Percentiles rank a stretch among this genome's conserved stretches.
Evolutionary conservation across 2,329 filamentous ascomycete species (phyloP).

Genomic region (Ilyonectria destructans): DNA sequence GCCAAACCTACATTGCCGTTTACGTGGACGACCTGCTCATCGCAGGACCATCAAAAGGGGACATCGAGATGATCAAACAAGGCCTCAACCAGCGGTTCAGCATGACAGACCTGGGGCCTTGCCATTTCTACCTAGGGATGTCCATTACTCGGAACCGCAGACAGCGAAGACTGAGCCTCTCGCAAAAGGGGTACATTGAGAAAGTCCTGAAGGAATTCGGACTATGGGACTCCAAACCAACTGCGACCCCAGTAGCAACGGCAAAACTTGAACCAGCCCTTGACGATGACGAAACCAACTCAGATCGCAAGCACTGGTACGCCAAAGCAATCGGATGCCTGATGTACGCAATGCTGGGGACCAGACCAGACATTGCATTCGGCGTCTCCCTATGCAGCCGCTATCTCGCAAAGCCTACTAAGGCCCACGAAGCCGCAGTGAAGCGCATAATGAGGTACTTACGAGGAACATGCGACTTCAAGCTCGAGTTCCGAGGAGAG

Average conservation of each 20-base stretch:
- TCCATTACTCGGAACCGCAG: too few species aligned
- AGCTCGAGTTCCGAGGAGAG: background rate
- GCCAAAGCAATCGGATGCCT: background rate
- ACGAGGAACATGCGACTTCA: background rate
- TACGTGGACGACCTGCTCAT: slow-evolving; percentile 6
- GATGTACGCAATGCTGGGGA: background rate
- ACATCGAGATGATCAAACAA: background rate
- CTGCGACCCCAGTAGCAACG: background rate
- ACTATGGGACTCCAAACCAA: background rate
- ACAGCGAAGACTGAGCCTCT: too few species aligned
- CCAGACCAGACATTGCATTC: background rate
- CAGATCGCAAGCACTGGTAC: background rate
- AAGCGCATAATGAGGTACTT: slow-evolving; percentile 2
- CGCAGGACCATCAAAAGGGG: background rate
- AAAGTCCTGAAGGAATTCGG: slow-evolving; percentile 2
- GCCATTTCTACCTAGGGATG: too few species aligned
- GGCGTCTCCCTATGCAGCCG: background rate
- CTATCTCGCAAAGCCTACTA: background rate
- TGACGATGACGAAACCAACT: background rate
- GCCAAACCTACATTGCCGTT: slow-evolving; percentile 6
- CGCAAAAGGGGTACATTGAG: background rate
- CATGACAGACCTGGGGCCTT: background rate
- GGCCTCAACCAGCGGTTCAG: background rate
- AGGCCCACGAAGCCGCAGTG: background rate
- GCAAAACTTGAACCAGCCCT: background rate